Percentiles rank a stretch among this genome's conserved stretches.
These are phyloP conservation scores for Ascochyta fabae DNA, from an alignment of 2,329 filamentous ascomycete species.

Conservation along the genomic window DNA sequence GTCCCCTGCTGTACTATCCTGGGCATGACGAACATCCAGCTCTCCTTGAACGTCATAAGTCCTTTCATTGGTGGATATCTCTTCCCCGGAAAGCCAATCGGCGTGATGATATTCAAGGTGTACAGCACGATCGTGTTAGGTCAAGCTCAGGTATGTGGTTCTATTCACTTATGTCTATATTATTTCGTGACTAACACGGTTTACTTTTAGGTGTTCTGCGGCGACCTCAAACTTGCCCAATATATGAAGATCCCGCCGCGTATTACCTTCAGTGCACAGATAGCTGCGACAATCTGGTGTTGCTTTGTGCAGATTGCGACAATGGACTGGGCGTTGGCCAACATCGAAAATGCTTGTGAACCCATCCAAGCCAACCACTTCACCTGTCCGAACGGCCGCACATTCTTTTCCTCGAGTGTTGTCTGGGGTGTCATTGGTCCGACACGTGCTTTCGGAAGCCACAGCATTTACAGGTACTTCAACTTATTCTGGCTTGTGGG, in stretches of 20 bases:
- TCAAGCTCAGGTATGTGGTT: slow-evolving; percentile 18
- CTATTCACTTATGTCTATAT: slow-evolving; percentile 15
- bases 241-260: slow-evolving; percentile 60
- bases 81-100: slow-evolving; percentile 71
- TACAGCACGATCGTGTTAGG: slow-evolving; percentile 33
- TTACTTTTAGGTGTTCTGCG: not conserved
- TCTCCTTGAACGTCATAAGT: slow-evolving; percentile 68
- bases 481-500: slow-evolving; percentile 67
- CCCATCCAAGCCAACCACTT: slow-evolving; percentile 54
- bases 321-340: slow-evolving; percentile 57
- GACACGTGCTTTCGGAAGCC: slow-evolving; percentile 67
- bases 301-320: slow-evolving; percentile 50
- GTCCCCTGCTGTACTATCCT: slow-evolving; percentile 32
- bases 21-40: slow-evolving; percentile 70
- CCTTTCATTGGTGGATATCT: slow-evolving; percentile 70
- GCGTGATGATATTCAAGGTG: slow-evolving; percentile 63
- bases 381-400: slow-evolving; percentile 67
- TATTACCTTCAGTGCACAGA: slow-evolving; percentile 59
- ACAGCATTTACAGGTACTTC: slow-evolving; percentile 66
- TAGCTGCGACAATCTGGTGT: slow-evolving; percentile 54
- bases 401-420: slow-evolving; percentile 70
- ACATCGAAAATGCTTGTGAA: slow-evolving; percentile 55
- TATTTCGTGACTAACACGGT: not conserved
- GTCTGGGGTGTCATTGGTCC: slow-evolving; percentile 73
- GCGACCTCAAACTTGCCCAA: slow-evolving; percentile 36